phyloP scores from a whole-genome alignment of 768 basidiomycete species.

The Trametes sanguinea region DNA sequence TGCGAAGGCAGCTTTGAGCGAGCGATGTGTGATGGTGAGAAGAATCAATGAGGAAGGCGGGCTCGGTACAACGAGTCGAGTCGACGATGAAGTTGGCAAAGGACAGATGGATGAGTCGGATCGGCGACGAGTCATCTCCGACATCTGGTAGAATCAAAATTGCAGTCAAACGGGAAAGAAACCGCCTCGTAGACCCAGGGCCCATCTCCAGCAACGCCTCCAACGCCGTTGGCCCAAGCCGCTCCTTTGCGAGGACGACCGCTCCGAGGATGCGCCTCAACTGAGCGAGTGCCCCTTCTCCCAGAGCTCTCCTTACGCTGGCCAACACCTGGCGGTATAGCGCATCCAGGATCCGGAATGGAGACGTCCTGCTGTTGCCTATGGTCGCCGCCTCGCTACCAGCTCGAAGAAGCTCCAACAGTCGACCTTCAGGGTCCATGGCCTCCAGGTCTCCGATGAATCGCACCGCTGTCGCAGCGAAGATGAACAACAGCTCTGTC shows the following conservation, averaged over 20 bases:
- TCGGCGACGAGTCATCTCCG: not conserved
- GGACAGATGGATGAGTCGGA: constrained; percentile 22
- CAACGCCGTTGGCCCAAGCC: not conserved
- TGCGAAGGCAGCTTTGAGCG: not conserved
- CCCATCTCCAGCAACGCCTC: not conserved
- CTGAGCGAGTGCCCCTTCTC: not conserved
- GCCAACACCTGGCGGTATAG: constrained; percentile 13
- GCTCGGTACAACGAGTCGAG: constrained; percentile 16
- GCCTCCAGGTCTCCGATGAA: constrained; percentile 20
- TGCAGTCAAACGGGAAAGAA: not conserved
- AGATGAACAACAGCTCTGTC: constrained; percentile 24
- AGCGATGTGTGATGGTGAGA: not conserved
- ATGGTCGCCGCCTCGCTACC: not conserved
- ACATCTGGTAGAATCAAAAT: not conserved
- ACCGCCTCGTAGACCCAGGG: not conserved
- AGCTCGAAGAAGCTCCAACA: not conserved
- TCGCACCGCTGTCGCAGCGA: constrained; percentile 23
- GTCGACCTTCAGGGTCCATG: not conserved
- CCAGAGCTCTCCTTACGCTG: not conserved
- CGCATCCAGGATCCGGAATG: constrained; percentile 18
- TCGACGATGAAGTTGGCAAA: constrained; percentile 27
- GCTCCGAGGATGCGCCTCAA: not conserved
- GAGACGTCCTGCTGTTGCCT: not conserved
- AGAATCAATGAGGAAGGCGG: constrained; percentile 9
- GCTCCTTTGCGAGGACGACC: not conserved